Base-by-base conservation (phyloP, 2,329 filamentous ascomycete genomes). In the Penicillium polonicum region DNA sequence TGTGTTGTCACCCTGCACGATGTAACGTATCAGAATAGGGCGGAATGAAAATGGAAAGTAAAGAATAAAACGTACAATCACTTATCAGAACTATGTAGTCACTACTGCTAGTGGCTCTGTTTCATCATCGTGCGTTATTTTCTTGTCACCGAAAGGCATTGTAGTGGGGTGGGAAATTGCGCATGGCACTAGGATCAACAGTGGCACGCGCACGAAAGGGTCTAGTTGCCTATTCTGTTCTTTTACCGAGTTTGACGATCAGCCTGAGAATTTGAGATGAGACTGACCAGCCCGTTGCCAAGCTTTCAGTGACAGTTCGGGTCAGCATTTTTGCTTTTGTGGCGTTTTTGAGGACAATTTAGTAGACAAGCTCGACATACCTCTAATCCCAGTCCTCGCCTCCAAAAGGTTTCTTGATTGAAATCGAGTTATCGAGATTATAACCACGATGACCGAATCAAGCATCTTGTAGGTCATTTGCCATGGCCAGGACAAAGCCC, bases 401-500 rank as follows among this genome's bases (percentile, higher is more conserved):
- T 2, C 54, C 56, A 21, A 62, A 21, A 63, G 42, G 13, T 7
- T 7, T 61, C 58, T 45, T 62, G 54, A 35, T 62, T 51, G 36
- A 55, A 64, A 13, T 62, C 58, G 2, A 64, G 62, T 19, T 56
- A 12, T 23, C 19, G 12, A 15, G 2, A 23, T 21, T 3, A 3
- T 62, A 1, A 56, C 44, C 5, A 60, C 56, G 27, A 63, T 57
- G 1, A 56, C 54, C 2, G 60, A 61, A 29, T 63, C 54, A 3
- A 65, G 52, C 7, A 62, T 54, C 2, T 56, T 56, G 2, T 51
- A 48, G 13, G 60, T 65, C 5, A 65, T 52, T 49, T 62, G 60
- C 59, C 62, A 60, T 52, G 13, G 23, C 59, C 55, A 56, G 5
- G 60, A 53, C 19, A 63, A 65, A 36, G 63, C 56, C 58, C 56